phyloP scores from a whole-genome alignment of 768 basidiomycete genomes.

The Scleroderma citrinum region DNA sequence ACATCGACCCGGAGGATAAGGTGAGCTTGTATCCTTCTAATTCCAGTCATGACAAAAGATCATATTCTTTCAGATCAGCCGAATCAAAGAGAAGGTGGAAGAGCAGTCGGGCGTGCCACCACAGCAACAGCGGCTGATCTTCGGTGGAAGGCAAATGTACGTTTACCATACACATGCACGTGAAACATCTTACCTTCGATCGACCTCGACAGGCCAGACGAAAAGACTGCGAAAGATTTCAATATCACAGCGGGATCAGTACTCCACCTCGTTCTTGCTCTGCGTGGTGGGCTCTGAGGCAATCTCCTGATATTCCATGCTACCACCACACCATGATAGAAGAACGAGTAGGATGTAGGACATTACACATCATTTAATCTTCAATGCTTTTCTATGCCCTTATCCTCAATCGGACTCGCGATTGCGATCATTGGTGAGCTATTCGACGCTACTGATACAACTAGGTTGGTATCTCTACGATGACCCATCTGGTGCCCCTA shows the following conservation, averaged over 20 bases:
- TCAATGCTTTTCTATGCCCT: slow-evolving; percentile 8
- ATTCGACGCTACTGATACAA: slow-evolving; percentile 2
- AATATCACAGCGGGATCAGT: slow-evolving; percentile 82
- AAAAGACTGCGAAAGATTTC: slow-evolving; percentile 81
- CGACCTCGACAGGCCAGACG: slow-evolving; percentile 62
- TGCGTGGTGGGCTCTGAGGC: slow-evolving; percentile 73
- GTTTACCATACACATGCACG: slow-evolving; percentile 16
- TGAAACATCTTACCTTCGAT: neutral
- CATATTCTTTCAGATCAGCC: slow-evolving; percentile 55
- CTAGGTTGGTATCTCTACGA: slow-evolving; percentile 2
- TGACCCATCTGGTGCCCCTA: slow-evolving; percentile 35
- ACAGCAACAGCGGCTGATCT: slow-evolving; percentile 92
- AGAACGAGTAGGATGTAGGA: slow-evolving; percentile 14
- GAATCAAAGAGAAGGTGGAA: slow-evolving; percentile 97
- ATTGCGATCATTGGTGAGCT: slow-evolving; percentile 1
- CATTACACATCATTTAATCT: slow-evolving; percentile 27
- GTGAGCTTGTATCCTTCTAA: slow-evolving; percentile 32
- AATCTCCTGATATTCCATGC: slow-evolving; percentile 3
- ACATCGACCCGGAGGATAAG: slow-evolving; percentile 88
- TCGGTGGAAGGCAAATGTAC: slow-evolving; percentile 89
- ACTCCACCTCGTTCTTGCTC: slow-evolving; percentile 90
- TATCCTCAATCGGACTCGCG: neutral
- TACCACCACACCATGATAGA: slow-evolving; percentile 21
- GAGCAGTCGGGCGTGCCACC: slow-evolving; percentile 98
- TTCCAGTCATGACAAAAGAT: neutral